Evolutionary conservation across 495 filamentous ascomycete genomes (phyloP), one percentile per base, ranked within the genome.

Genomic region (Penicillium coprophilum): DNA sequence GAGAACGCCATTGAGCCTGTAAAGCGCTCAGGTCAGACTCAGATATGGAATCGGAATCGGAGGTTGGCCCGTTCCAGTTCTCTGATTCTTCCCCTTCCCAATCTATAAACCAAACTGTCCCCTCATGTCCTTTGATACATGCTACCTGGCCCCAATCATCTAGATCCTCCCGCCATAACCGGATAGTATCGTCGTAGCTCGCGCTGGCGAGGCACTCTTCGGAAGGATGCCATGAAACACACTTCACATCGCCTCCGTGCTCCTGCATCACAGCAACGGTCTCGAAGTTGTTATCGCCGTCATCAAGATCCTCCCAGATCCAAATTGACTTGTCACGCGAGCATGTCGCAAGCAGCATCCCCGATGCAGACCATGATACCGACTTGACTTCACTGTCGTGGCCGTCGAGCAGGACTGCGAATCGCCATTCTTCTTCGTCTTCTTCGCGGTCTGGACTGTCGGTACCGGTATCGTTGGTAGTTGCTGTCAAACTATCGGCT

Each of bases 111-210:
- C 94, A 98, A 7, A 97, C 93, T 9, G 94, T 98, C 0, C 79
- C 75, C 48, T 71, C 72, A 70, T 96, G 91, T 0, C 86, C 91
- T 60, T 85, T 81, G 20, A 96, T 69, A 47, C 89, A 79, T n/a
- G 85, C 82, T n/a, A 94, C 86, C 60, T 92, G 93, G 9, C 85
- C 85, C 94, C 93, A 97, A 68, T 97, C 94, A 58, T 96, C 91
- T 23, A 82, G 76, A 72, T 96, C 93, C 77, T 96, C 93, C 28
- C 87, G 76, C 85, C 91, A 98, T 34, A 97, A 65, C 57, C 94
- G 76, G 27, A 96, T 85, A 12, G 88, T 94, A 61, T 98, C 89
- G 63, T 98, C 94, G 65, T 98, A 98, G 62, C 89, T 93, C 13
- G 78, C 88, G 61, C 86, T 91, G 6, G 90, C 94, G 17, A 98